Evolutionary conservation across 345 rosid genomes (phyloP).

Genomic region (Corymbia maculata): DNA sequence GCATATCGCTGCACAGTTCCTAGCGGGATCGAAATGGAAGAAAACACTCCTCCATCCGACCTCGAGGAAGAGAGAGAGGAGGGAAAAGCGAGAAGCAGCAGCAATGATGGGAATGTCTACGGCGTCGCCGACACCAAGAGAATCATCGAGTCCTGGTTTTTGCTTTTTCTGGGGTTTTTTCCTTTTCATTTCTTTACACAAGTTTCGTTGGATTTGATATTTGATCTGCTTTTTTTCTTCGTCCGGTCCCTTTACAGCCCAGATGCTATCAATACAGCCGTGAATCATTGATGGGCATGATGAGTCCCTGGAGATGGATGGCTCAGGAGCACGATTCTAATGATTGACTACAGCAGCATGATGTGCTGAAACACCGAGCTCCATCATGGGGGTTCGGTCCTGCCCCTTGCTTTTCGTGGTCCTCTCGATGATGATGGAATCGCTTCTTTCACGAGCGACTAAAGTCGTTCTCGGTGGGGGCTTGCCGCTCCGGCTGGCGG

Average conservation of each 20-base stretch:
- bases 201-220: background rate
- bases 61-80: background rate
- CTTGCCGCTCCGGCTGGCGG: background rate
- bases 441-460: background rate
- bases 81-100: background rate
- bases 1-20: background rate
- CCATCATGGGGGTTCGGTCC: background rate
- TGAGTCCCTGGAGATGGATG: too few species aligned
- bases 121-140: background rate
- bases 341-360: background rate
- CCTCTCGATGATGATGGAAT: background rate
- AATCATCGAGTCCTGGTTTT: background rate
- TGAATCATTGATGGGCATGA: background rate
- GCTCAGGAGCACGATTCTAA: background rate
- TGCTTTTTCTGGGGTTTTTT: background rate
- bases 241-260: background rate
- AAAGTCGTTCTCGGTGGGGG: background rate
- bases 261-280: background rate
- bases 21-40: background rate
- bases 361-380: background rate
- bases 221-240: background rate
- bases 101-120: conserved; percentile 37
- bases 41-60: background rate
- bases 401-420: background rate
- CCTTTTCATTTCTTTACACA: background rate